Conservation (phyloP, 2,329 filamentous ascomycete genomes). For the Stagonosporopsis cucurbitacearum region DNA sequence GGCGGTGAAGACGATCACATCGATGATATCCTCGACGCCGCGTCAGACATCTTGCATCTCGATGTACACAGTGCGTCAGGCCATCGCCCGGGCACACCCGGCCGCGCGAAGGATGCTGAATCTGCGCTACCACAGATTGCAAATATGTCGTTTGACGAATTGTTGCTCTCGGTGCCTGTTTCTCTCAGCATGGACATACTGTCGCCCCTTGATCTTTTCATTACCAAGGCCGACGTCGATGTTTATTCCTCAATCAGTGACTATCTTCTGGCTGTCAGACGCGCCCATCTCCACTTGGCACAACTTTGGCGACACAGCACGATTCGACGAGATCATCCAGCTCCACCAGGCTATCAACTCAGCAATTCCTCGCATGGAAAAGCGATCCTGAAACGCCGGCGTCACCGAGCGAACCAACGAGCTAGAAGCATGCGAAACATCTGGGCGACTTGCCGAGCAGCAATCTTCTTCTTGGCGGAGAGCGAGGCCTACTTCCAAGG, state of each 20-base stretch:
- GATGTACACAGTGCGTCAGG: conserved; percentile 60
- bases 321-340: conserved; percentile 77
- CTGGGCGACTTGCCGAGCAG: conserved; percentile 89
- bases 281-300: conserved; percentile 83
- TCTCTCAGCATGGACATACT: conserved; percentile 73
- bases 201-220: conserved; percentile 85
- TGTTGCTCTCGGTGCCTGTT: conserved; percentile 80
- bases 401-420: conserved; percentile 69
- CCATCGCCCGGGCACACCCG: conserved; percentile 50
- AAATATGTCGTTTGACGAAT: conserved; percentile 71
- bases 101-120: conserved; percentile 44
- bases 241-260: conserved; percentile 85
- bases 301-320: conserved; percentile 86
- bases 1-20: conserved; percentile 76
- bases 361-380: conserved; percentile 68
- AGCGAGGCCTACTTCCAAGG: conserved; percentile 88
- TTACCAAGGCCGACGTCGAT: conserved; percentile 76
- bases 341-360: conserved; percentile 69
- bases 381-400: conserved; percentile 65
- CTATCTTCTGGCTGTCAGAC: conserved; percentile 83
- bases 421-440: conserved; percentile 75
- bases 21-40: conserved; percentile 80
- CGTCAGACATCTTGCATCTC: conserved; percentile 76
- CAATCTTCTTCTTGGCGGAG: conserved; percentile 88
- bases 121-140: conserved; percentile 47